Percentiles rank a stretch among this genome's conserved stretches.
Conservation (phyloP, 1,284 basidiomycete species). For the Thecaphora thlaspeos region DNA sequence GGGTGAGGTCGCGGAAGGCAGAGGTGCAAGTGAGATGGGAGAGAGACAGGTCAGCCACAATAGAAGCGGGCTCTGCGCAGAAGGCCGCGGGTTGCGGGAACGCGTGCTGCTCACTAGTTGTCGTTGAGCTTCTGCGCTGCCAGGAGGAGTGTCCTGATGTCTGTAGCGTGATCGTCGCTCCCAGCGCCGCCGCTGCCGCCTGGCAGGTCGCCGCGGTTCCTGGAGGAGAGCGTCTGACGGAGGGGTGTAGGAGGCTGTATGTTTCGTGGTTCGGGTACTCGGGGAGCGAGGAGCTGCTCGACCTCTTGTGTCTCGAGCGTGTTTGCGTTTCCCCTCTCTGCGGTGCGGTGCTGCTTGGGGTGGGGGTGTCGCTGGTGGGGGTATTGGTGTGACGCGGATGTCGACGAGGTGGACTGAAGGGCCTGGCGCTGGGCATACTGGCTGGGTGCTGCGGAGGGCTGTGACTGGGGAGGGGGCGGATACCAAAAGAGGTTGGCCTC, state of each 20-base stretch:
- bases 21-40: neutral
- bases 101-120: slow-evolving; percentile 32
- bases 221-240: slow-evolving; percentile 7
- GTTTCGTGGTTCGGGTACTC: slow-evolving; percentile 25
- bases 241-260: slow-evolving; percentile 24
- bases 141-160: slow-evolving; percentile 27
- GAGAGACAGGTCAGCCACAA: slow-evolving; percentile 7
- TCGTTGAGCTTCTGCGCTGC: slow-evolving; percentile 45
- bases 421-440: slow-evolving; percentile 3
- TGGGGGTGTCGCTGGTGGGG: slow-evolving; percentile 10
- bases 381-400: slow-evolving; percentile 2
- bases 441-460: slow-evolving; percentile 5
- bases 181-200: neutral
- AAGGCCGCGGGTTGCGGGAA: slow-evolving; percentile 3
- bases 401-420: neutral
- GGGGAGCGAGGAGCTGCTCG: slow-evolving; percentile 25
- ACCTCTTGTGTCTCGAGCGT: slow-evolving; percentile 5
- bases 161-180: slow-evolving; percentile 8
- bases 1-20: too few relatives aligned
- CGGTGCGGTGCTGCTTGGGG: too few relatives aligned
- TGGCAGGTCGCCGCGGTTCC: slow-evolving; percentile 12
- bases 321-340: too few relatives aligned
- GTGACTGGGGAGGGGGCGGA: slow-evolving; percentile 25
- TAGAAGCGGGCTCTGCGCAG: slow-evolving; percentile 8
- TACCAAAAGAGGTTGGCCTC: slow-evolving; percentile 50